Conservation (phyloP, 1,139 yeast species). For the Suhomyces guaymorum region DNA sequence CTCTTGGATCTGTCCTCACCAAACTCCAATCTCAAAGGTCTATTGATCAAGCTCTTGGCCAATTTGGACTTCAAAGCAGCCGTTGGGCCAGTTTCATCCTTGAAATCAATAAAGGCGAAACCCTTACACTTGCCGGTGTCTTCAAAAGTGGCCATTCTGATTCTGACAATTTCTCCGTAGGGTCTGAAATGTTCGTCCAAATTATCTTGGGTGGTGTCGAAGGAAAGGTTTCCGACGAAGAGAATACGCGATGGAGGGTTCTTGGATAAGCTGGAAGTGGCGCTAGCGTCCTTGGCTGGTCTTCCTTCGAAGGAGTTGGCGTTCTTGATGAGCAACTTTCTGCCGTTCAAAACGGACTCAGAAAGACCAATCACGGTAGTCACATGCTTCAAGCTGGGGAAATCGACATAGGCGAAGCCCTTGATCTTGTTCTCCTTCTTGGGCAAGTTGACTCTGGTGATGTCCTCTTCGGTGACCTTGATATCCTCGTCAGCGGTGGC, state of each 20-base stretch:
- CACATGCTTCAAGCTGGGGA: constrained; percentile 63
- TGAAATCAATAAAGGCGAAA: constrained; percentile 89
- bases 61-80: constrained; percentile 74
- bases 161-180: constrained; percentile 76
- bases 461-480: constrained; percentile 47
- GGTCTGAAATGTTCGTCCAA: constrained; percentile 73
- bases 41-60: constrained; percentile 66
- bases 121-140: constrained; percentile 97
- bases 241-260: constrained; percentile 88
- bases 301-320: constrained; percentile 85
- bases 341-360: constrained; percentile 74
- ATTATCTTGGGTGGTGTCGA: constrained; percentile 84
- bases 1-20: constrained; percentile 95
- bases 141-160: constrained; percentile 96
- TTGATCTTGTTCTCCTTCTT: constrained; percentile 61
- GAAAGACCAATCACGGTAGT: constrained; percentile 64
- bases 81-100: constrained; percentile 77
- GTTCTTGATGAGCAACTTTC: constrained; percentile 82
- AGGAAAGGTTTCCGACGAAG: constrained; percentile 90
- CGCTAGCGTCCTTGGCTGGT: constrained; percentile 58
- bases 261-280: constrained; percentile 43
- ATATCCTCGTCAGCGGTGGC: constrained; percentile 37
- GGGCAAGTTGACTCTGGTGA: constrained; percentile 67
- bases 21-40: constrained; percentile 82
- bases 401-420: constrained; percentile 93